phyloP scores from a whole-genome alignment of 106 monocot genomes.

The Phalaenopsis equestris region DNA sequence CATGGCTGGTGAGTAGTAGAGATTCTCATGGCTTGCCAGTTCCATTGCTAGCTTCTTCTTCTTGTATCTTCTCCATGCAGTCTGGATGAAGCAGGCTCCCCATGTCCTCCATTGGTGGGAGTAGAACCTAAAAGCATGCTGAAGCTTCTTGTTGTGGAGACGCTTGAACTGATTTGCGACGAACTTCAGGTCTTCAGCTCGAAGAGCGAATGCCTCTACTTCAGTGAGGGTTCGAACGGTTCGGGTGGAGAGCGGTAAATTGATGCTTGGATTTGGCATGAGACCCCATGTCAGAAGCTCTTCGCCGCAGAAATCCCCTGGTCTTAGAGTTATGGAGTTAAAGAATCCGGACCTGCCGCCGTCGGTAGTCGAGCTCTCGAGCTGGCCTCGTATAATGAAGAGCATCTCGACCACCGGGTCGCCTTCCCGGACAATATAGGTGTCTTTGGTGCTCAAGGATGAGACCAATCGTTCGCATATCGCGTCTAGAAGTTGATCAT shows the following conservation, averaged over 20 bases:
- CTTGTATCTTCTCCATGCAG: slow-evolving; percentile 59
- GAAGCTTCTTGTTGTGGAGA: slow-evolving; percentile 65
- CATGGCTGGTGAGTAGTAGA: slow-evolving; percentile 18
- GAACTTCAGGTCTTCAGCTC: slow-evolving; percentile 64
- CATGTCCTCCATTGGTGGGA: slow-evolving; percentile 77
- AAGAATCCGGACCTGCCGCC: slow-evolving; percentile 71
- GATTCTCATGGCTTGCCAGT: slow-evolving; percentile 46
- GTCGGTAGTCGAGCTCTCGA: slow-evolving; percentile 75
- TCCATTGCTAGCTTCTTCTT: slow-evolving; percentile 66
- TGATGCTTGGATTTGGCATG: slow-evolving; percentile 43
- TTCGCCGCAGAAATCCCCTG: slow-evolving; percentile 86
- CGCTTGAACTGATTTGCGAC: slow-evolving; percentile 72
- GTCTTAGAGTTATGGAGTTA: slow-evolving; percentile 68
- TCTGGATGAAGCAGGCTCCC: slow-evolving; percentile 69
- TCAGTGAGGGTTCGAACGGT: slow-evolving; percentile 48
- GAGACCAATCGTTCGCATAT: slow-evolving; percentile 75
- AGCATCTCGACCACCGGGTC: slow-evolving; percentile 86
- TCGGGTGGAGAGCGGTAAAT: slow-evolving; percentile 49
- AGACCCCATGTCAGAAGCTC: slow-evolving; percentile 75
- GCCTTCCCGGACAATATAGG: slow-evolving; percentile 65
- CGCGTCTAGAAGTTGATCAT: slow-evolving; percentile 71
- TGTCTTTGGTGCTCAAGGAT: slow-evolving; percentile 60
- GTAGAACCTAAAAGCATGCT: slow-evolving; percentile 66
- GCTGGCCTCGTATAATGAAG: slow-evolving; percentile 70
- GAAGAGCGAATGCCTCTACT: slow-evolving; percentile 65